Base-by-base conservation (phyloP, 805 yeast species). In the Cyberlindnera misumaiensis region DNA sequence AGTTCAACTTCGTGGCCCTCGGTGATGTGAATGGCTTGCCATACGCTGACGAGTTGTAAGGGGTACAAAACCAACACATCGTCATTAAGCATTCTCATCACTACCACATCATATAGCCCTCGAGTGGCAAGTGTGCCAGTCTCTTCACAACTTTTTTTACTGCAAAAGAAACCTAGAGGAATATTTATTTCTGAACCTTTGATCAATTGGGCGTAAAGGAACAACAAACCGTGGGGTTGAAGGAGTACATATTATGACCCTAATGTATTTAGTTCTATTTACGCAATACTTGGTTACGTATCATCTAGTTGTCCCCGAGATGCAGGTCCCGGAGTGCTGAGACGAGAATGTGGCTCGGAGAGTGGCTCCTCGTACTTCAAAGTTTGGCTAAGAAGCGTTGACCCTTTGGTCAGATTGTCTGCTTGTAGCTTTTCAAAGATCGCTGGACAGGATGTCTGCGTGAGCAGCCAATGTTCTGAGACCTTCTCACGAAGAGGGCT, bases 21-120 rank as follows among this genome's bases (percentile, higher is more conserved):
- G 98, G 97, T 67, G 82, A 87, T 64, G 77, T 82, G 45, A 81
- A 79, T 59, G 78, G 77, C 49, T 77, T 90, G 68, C 97, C 98
- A 57, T 83, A 72, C 64, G 81, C 83, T 55, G 88, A 83, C 64
- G 96, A 93, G 70, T 80, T 90, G 67, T 84, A 83, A 63, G 12
- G 10, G 7, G 16, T 12, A 5, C 13, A 5, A 7, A 17, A n/a
- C 24, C 17, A 29, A 10, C 29, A 28, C 32, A n/a, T 12, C 30
- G 26, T 17, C 18, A 25, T 5, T 11, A 17, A 17, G 5, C 25
- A 9, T 31, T 25, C 14, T 18, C 26, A 18, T 31, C 28, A 27
- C 11, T 16, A 28, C 30, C 13, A 28, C 30, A 13, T n/a, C 30
- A 28, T 10, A 28, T 12, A n/a, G n/a, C 28, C 28, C n/a, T 27